Evolutionary conservation across 345 rosid genomes (phyloP), one percentile per base, ranked within the genome.

Genomic region (Salix caprea): DNA sequence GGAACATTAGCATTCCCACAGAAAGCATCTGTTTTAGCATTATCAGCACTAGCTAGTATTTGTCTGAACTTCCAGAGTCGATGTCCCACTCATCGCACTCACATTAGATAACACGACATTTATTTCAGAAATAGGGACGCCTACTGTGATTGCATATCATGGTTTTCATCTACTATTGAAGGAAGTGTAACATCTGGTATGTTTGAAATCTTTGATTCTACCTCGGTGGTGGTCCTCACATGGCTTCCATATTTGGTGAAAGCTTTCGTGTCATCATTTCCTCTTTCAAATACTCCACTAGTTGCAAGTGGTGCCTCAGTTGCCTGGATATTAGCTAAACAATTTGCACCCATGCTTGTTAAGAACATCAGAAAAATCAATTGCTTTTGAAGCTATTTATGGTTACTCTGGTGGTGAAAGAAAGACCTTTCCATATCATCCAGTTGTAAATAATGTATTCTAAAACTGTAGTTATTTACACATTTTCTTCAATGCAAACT

Each of bases 401-500:
- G 32, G 71, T 65, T 56, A 40, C 66, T 60, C 46, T 39, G 37
- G 67, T 52, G 12, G 79, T 61, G 46, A 40, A 71, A 34, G 81
- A 74, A 89, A 65, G 91, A 87, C 80, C 90, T 85, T 40, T 87
- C 85, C 52, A 89, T 73, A 78, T 96, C 94, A 78, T 87, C 92
- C 79, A 91, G 83, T 74, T 82, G 85, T 85, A 92, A 82, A 85
- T 96, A 34, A 34, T 34, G 36, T 39, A 39, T 39, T 40, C 44
- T 9, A 10, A 8, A 71, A 40, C 3, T 24, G 18, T 2, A 70
- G 73, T 26, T 46, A 7, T 32, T 34, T 65, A 70, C 60, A 24
- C 73, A 44, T 21, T 28, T 30, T 16, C 32, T 26, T 19, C 24
- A 18, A 30, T 18, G 23, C 40, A 65, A 15, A 42, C 72, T 46